A percentile compares a stretch with the other conserved stretches of the same genome.
Conservation (phyloP, 192 early-diverging fungal genomes). For the Coemansia sp. region DNA sequence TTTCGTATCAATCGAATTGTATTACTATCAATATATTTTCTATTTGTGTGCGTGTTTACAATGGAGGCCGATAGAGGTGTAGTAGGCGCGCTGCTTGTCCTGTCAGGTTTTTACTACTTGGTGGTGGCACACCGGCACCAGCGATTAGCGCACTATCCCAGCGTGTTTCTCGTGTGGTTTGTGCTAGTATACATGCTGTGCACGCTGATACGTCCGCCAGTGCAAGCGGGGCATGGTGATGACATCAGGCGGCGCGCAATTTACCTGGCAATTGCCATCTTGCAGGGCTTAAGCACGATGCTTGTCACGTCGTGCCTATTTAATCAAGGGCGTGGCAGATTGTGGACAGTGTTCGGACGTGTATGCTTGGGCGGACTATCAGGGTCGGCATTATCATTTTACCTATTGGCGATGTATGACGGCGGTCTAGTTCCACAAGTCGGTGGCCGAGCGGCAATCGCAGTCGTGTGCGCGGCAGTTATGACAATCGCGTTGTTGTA, state of each 20-base stretch:
- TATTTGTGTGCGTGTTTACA: background rate
- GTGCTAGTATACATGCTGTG: constrained; percentile 4
- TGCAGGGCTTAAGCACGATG: background rate
- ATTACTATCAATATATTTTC: background rate
- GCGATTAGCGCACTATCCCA: background rate
- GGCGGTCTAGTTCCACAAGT: background rate
- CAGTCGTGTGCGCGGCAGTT: background rate
- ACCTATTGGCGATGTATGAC: constrained; percentile 1
- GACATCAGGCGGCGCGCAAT: background rate
- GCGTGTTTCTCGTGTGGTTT: background rate
- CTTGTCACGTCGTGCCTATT: background rate
- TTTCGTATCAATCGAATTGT: background rate
- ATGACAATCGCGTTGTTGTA: background rate
- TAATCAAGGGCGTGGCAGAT: background rate
- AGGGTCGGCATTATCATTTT: background rate
- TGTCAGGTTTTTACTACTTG: background rate
- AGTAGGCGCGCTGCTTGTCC: background rate
- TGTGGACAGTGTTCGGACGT: background rate
- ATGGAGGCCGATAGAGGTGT: constrained; percentile 1
- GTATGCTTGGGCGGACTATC: background rate
- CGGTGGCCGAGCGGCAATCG: background rate
- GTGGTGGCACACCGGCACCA: constrained; percentile 1
- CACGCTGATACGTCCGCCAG: background rate
- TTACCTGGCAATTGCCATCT: constrained; percentile 5
- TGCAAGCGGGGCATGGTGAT: background rate